Evolutionary conservation across 805 yeast species (phyloP), one percentile per base, ranked within the genome.

Genomic region (Yamadazyma akitaensis): DNA sequence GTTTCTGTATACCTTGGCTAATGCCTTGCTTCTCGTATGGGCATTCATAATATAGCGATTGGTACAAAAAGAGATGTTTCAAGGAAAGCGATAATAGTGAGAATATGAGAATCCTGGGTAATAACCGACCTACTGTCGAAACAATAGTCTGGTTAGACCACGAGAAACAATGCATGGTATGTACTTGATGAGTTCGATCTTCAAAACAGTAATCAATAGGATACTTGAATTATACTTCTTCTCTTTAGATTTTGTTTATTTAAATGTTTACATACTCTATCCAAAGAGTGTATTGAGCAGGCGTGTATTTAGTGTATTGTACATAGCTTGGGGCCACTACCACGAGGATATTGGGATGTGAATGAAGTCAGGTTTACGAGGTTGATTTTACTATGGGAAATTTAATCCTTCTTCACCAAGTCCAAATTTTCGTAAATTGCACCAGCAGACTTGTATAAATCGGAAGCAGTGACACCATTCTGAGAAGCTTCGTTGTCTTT

Each of bases 371-470:
- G 7, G 7, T 21, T n/a, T 12, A 11, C 5, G 32, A 13, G 32
- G 9, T 28, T 28, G 32, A 28, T 5, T 38, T 21, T 19, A n/a
- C n/a, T 16, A 16, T 30, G 16, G 36, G 7, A 13, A 40, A 28
- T 32, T 24, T 47, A 47, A 36, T 47, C 47, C 33, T 55, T 53
- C 35, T 49, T 48, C 41, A 72, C 65, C 57, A 72, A 70, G 58
- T 70, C 69, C 61, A 72, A 70, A 53, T 68, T 72, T 55, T 70
- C 74, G 53, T 72, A 72, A 31, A 65, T 68, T 40, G 66, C 48
- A 24, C 74, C 74, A 12, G 74, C 57, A 43, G 66, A 51, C 56
- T 72, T 71, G 60, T 66, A 72, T 56, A 72, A 68, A 24, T 72
- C 74, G n/a, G 68, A 50, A 26, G 75, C 72, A 50, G 67, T 65